These are phyloP conservation scores for Nakaseomyces sp. DNA, from an alignment of 1,139 yeast genomes.

Conservation along the genomic window DNA sequence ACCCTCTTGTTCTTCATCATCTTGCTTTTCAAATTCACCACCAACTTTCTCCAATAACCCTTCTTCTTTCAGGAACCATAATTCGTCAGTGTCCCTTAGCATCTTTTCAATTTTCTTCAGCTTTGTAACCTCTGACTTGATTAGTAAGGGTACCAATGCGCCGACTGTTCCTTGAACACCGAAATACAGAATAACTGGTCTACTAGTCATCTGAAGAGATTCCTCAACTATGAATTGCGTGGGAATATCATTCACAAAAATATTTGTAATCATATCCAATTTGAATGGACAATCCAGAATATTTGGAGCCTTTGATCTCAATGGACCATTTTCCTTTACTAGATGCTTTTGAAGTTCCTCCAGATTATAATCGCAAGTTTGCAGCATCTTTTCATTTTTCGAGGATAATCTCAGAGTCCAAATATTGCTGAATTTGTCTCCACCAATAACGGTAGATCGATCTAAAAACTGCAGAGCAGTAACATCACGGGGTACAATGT, in stretches of 20 bases:
- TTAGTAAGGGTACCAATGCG: conserved; percentile 54
- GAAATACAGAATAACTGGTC: conserved; percentile 57
- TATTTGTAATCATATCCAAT: conserved; percentile 49
- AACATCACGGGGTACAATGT: conserved; percentile 56
- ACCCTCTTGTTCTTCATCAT: conserved; percentile 4
- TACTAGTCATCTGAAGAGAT: conserved; percentile 36
- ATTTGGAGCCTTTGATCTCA: conserved; percentile 16
- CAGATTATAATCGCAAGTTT: background rate
- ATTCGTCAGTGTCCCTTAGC: conserved; percentile 35
- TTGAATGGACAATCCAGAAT: conserved; percentile 37
- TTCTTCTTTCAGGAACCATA: conserved; percentile 15
- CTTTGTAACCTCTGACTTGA: conserved; percentile 54
- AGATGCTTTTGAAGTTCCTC: conserved; percentile 6
- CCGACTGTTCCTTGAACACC: conserved; percentile 84
- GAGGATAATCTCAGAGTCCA: conserved; percentile 56
- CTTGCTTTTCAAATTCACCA: conserved; percentile 7
- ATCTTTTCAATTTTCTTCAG: conserved; percentile 47
- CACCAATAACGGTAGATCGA: conserved; percentile 66
- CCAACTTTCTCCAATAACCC: conserved; percentile 7
- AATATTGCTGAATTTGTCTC: conserved; percentile 85
- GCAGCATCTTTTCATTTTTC: conserved; percentile 18
- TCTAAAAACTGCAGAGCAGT: conserved; percentile 57
- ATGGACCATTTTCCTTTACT: conserved; percentile 1
- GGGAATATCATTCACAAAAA: conserved; percentile 61
- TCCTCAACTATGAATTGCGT: conserved; percentile 40